These are phyloP conservation scores for Penicillium oxalicum DNA, from an alignment of 2,329 filamentous ascomycete genomes.

Conservation along the genomic window DNA sequence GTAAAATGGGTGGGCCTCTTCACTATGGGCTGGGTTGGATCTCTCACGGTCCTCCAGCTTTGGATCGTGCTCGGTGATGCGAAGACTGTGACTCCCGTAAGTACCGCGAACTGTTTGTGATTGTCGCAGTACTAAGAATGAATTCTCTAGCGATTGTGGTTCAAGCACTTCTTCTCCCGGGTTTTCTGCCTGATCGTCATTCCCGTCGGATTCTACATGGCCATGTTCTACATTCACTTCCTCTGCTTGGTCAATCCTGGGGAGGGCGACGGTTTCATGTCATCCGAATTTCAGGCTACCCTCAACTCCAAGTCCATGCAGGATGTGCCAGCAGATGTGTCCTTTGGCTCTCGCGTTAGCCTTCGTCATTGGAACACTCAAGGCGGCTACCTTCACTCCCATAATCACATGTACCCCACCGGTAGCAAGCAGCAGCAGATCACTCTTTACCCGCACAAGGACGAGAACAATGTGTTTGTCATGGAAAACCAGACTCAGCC, in stretches of 20 bases:
- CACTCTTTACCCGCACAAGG: slow-evolving; percentile 97
- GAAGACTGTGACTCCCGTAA: slow-evolving; percentile 72
- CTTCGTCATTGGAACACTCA: slow-evolving; percentile 96
- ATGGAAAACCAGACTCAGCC: slow-evolving; percentile 96
- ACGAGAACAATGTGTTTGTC: slow-evolving; percentile 94
- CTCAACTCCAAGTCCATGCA: slow-evolving; percentile 96
- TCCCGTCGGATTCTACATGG: slow-evolving; percentile 84
- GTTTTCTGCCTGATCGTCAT: slow-evolving; percentile 88
- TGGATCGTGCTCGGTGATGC: slow-evolving; percentile 91
- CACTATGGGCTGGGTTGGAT: slow-evolving; percentile 96
- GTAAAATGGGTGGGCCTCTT: slow-evolving; percentile 99
- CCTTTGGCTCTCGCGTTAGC: slow-evolving; percentile 76
- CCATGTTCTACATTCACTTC: slow-evolving; percentile 97
- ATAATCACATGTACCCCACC: slow-evolving; percentile 93
- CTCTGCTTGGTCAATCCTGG: slow-evolving; percentile 87
- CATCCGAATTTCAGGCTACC: slow-evolving; percentile 96
- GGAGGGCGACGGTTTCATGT: slow-evolving; percentile 99
- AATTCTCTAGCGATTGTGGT: slow-evolving; percentile 60
- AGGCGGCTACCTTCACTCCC: slow-evolving; percentile 94
- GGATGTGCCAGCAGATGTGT: slow-evolving; percentile 86
- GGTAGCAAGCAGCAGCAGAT: slow-evolving; percentile 99
- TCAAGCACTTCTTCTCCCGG: slow-evolving; percentile 90
- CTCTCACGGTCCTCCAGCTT: slow-evolving; percentile 81
- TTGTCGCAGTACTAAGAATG: slow-evolving; percentile 19
- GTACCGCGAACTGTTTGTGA: slow-evolving; percentile 20